Base-by-base conservation (phyloP, 441 rosid species). In the Mallotus japonicus region DNA sequence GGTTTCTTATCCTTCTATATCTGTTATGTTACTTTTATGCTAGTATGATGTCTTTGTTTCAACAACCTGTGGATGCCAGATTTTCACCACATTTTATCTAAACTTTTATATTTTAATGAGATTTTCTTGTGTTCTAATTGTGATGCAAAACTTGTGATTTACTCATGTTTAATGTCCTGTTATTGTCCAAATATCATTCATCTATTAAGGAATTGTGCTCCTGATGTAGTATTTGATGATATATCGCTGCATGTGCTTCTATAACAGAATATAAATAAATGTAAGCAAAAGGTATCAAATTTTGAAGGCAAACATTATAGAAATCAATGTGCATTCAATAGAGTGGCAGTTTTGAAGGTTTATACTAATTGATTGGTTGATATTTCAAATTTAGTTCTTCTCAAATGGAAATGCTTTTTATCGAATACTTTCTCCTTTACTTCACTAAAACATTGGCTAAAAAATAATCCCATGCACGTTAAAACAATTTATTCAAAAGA, bases 1-100 rank as follows among this genome's bases (percentile, higher is more conserved):
- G 97, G 99, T 96, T 71, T 79, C 17, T 76, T 76, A 42, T 75
- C 63, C 71, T 74, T 13, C 67, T 67, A 19, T 70, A 6, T 22
- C 32, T 70, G 20, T 59, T 67, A 59, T 62, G 34, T 62, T 78
- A 34, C 70, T 65, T 59, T 74, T 55, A 71, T 72, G 53, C 19
- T 54, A 56, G 64, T 62, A 42, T 9, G 50, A 17, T 66, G 40
- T 65, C 59, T 55, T 59, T 37, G 51, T 44, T 65, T 63, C 14
- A 56, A 60, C 19, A 32, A 12, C 1, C 24, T 4, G 14, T 65
- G 61, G 56, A 51, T 24, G 54, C 16, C 57, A 65, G 12, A 46
- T 28, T 34, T 49, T 67, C 14, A 32, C 42, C 50, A 34, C 67
- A 59, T 68, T 51, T 64, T 72, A 20, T 22, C 28, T 14, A 44